Base-by-base conservation (phyloP, 1,284 basidiomycete species). In the Ustilago curta region DNA sequence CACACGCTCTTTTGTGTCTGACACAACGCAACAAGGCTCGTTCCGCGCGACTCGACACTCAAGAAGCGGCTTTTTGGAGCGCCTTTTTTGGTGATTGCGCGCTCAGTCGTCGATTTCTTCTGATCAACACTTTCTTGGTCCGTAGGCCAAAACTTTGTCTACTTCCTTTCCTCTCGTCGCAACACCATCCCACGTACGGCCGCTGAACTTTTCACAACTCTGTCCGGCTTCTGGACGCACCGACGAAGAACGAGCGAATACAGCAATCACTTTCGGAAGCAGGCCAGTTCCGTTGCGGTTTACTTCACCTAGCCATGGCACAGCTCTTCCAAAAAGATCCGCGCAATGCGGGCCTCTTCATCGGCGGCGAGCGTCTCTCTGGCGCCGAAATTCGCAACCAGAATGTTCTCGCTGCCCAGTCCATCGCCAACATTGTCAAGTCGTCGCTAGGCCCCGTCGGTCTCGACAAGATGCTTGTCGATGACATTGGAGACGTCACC, bases 401-500 rank as follows among this genome's bases (percentile, higher is more conserved):
- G 87, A 87, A 87, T 72, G 97, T 99, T 78, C 90, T 94, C 80
- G 96, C 97, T 50, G 96, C 95, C 51, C 92, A 94, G 85, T 92
- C 95, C 11, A 97, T 99, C 81, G 94, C 97, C 72, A 99, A 99
- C 87, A 92, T 98, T 79, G 91, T 99, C 59, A 98, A 97, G 89
- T 97, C 93, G 80, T 97, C 94, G 49, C 86, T 99, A 45, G 97
- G 97, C 9, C 97, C 97, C 7, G 89, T 98, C 62, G 96, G 82
- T 37, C 77, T 84, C 45, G 83, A 84, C 73, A 84, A 84, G 82
- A 85, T 99, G 95, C 89, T 98, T 53, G 96, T 99, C 29, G 96
- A 99, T 86, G 97, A 98, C 87, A 96, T 99, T 80, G 97, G 97
- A 80, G 97, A 99, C 89, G 95, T 99, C 47, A 99, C 96, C 42